Conservation (phyloP, 495 filamentous ascomycete genomes). For the Xeromyces bisporus region DNA sequence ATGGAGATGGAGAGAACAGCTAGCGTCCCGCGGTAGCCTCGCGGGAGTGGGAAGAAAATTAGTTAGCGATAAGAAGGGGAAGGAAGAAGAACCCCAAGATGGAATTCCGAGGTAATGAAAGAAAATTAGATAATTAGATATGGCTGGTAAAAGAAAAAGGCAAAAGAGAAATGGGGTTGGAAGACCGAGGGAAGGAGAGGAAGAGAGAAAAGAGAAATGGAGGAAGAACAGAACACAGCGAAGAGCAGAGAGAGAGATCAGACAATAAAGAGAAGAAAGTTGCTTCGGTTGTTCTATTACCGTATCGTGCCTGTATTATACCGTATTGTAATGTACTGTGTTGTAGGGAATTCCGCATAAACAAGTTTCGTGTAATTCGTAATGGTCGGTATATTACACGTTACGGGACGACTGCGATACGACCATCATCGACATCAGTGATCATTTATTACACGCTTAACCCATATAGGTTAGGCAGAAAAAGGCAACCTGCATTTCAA, state of each 20-base stretch:
- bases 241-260: neutral
- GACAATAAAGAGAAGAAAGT: neutral
- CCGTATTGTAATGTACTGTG: neutral
- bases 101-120: no score
- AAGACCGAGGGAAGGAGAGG: neutral
- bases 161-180: neutral
- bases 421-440: no score
- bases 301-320: neutral
- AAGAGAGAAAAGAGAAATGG: neutral
- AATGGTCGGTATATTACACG: neutral
- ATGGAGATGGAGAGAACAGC: no score
- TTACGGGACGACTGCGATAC: neutral
- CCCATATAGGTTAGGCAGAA: neutral
- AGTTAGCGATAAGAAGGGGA: no score
- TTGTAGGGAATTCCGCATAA: no score
- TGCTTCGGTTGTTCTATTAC: neutral
- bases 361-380: no score
- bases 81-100: no score
- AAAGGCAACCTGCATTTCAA: neutral
- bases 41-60: no score
- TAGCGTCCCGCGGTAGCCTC: no score
- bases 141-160: constrained; percentile 5
- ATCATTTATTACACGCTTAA: neutral
- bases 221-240: neutral
- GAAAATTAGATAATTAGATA: no score